phyloP scores from a whole-genome alignment of 2,329 filamentous ascomycete genomes.

The Arachnopeziza araneosa region DNA sequence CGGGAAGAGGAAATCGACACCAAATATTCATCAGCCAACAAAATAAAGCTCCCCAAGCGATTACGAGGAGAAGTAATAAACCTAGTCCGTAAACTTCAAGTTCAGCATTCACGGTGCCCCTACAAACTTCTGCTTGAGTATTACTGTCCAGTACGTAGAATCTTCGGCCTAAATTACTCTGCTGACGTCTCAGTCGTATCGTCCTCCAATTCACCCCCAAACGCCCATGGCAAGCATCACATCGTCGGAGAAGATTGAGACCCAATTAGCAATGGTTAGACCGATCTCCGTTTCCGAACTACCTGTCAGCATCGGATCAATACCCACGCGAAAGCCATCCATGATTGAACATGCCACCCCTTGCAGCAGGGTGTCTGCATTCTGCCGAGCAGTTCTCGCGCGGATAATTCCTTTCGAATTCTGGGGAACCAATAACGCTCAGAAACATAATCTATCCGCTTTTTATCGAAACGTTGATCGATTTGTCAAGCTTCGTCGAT shows the following conservation, averaged over 20 bases:
- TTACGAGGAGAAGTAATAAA: slow-evolving; percentile 56
- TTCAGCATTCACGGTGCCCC: slow-evolving; percentile 66
- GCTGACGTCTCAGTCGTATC: slow-evolving; percentile 12
- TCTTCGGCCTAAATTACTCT: not conserved
- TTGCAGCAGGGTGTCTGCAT: slow-evolving; percentile 67
- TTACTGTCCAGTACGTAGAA: slow-evolving; percentile 61
- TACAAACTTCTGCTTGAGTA: slow-evolving; percentile 74
- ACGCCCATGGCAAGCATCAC: slow-evolving; percentile 15
- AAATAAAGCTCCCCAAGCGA: slow-evolving; percentile 52
- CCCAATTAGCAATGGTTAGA: slow-evolving; percentile 12
- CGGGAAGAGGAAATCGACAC: slow-evolving; percentile 73
- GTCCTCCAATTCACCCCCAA: slow-evolving; percentile 1
- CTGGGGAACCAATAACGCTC: slow-evolving; percentile 57
- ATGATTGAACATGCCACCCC: slow-evolving; percentile 66
- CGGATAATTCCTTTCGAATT: slow-evolving; percentile 70
- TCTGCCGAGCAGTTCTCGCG: slow-evolving; percentile 70
- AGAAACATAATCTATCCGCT: slow-evolving; percentile 52
- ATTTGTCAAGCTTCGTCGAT: slow-evolving; percentile 73
- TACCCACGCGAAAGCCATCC: slow-evolving; percentile 30
- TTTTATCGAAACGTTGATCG: slow-evolving; percentile 66
- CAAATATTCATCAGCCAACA: slow-evolving; percentile 20
- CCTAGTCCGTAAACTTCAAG: slow-evolving; percentile 64
- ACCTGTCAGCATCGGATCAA: slow-evolving; percentile 17
- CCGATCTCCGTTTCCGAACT: not conserved
- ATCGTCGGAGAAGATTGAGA: slow-evolving; percentile 19